Evolutionary conservation across 129 eudicot genomes (phyloP).

Genomic region (Smallanthus sonchifolius): DNA sequence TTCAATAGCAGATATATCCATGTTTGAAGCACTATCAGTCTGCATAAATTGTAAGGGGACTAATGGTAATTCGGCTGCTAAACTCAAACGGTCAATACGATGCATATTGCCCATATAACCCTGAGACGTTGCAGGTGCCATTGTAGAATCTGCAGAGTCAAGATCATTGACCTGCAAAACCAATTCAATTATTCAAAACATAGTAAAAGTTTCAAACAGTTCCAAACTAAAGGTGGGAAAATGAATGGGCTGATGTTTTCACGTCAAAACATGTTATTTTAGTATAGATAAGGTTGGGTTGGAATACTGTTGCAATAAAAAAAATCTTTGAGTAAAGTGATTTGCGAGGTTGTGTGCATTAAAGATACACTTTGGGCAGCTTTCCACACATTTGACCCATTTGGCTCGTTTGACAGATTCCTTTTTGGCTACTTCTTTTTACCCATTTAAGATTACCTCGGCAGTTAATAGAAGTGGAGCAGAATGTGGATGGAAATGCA

Average conservation of each 20-base stretch:
- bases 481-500: conserved; percentile 72
- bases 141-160: conserved; percentile 48
- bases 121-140: conserved; percentile 47
- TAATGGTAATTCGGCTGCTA: conserved; percentile 50
- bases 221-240: background rate
- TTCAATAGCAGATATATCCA: conserved; percentile 29
- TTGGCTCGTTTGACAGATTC: background rate
- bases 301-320: background rate
- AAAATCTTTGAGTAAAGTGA: background rate
- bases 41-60: conserved; percentile 30
- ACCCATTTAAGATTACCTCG: conserved; percentile 36
- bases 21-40: conserved; percentile 25
- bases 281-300: background rate
- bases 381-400: background rate
- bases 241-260: background rate
- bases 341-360: background rate
- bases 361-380: background rate
- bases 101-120: conserved; percentile 42
- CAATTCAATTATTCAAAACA: conserved; percentile 21
- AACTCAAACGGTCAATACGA: conserved; percentile 39
- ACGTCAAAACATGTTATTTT: background rate
- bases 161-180: conserved; percentile 55
- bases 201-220: background rate
- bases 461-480: conserved; percentile 66
- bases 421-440: background rate